Percentiles rank a stretch among this genome's conserved stretches.
Conservation (phyloP, 2,329 filamentous ascomycete genomes). For the Septoria linicola region DNA sequence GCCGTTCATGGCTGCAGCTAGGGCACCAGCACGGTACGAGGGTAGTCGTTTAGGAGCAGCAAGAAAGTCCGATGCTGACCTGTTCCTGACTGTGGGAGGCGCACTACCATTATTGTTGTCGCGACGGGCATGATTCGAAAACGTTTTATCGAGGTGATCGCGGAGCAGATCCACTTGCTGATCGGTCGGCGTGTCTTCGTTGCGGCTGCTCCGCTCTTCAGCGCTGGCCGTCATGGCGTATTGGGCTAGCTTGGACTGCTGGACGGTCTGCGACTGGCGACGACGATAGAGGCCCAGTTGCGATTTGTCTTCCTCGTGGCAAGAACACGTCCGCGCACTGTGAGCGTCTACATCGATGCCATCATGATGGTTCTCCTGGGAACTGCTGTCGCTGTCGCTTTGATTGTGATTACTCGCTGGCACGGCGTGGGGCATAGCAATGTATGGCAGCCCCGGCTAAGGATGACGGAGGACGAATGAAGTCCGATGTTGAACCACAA, state of each 20-base stretch:
- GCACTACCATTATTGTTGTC: conserved; percentile 7
- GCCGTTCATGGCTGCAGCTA: conserved; percentile 33
- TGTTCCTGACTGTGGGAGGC: conserved; percentile 7
- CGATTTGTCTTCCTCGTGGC: conserved; percentile 33
- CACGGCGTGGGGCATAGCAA: conserved; percentile 6
- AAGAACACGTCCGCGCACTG: conserved; percentile 32
- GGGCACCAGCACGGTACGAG: conserved; percentile 21
- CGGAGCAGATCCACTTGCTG: conserved; percentile 34
- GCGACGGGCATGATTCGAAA: conserved; percentile 23
- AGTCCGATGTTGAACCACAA: no score
- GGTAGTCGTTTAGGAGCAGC: conserved; percentile 13
- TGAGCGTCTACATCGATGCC: conserved; percentile 25
- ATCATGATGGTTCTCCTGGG: conserved; percentile 1
- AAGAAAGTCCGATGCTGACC: conserved; percentile 11
- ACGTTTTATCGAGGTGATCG: conserved; percentile 34
- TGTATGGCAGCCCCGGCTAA: no score
- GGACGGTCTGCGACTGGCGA: conserved; percentile 31
- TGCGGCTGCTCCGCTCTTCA: conserved; percentile 22
- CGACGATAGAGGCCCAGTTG: conserved; percentile 34
- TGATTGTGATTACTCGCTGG: background rate
- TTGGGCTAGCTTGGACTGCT: conserved; percentile 34
- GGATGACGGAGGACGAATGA: no score
- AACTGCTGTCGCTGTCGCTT: background rate
- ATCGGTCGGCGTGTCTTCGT: conserved; percentile 26
- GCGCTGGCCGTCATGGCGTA: conserved; percentile 34